Evolutionary conservation across 1,284 basidiomycete genomes (phyloP), one percentile per base, ranked within the genome.

Genomic region (Peniophora sp.): DNA sequence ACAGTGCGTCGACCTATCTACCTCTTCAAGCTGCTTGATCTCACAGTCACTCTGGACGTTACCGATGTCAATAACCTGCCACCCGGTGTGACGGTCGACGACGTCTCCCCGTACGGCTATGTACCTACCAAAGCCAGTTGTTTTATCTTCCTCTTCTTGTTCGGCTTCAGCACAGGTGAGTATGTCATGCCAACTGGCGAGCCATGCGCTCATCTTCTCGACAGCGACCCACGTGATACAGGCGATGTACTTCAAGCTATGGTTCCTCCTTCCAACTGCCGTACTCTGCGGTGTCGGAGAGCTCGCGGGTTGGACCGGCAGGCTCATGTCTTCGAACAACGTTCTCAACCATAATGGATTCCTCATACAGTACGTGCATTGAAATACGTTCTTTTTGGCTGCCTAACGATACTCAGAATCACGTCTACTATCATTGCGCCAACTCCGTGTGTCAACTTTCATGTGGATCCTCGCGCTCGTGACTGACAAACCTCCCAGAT

Each of bases 191-290:
- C 23, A 8, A 20, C 14, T 8, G 17, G 23, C 23, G 12, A 45
- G 23, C 22, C 6, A 23, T 45, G 8, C 9, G 10, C 17, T 20
- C 11, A 17, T 24, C 41, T 24, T 17, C 18, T 20, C 24, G 18
- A 54, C 55, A 70, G 68, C 66, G 1, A 34, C 67, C 0, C 81
- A 83, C 56, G 36, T 72, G 8, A 60, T 56, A 5, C 74, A 81
- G 58, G 71, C 73, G 0, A 50, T 73, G 6, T 58, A 57, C 18
- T 69, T 58, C 47, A 68, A 70, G 15, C 66, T 72, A 47, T 82
- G 77, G 74, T 78, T 72, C 64, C 60, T 80, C 6, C 58, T 81
- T 34, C 74, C 73, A 0, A 82, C 81, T 0, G 68, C 73, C 9
- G 62, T 73, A 18, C 58, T 76, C 0, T 73, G 73, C 32, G 78